Evolutionary conservation across 176 grass and related monocot species (phyloP), one percentile per base, ranked within the genome.

Genomic region (Triticum timopheevii): DNA sequence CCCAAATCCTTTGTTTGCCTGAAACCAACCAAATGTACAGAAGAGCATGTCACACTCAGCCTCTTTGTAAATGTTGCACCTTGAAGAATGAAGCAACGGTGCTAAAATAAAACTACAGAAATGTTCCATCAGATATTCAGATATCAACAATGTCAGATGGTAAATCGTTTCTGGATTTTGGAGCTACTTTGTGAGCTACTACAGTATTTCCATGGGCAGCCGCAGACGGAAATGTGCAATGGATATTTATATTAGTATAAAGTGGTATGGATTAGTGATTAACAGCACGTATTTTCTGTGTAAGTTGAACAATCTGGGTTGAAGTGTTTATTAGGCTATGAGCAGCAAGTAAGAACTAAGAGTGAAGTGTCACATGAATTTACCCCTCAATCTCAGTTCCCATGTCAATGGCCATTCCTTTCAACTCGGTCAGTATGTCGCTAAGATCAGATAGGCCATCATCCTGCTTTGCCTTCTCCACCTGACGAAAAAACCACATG

Each of bases 381-480:
- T 77, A 95, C 96, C 90, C 92, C 17, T 86, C 91, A 3, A 98
- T 92, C 86, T 98, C 96, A 75, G 93, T 83, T 58, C 96, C 96
- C 91, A 98, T 98, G 73, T 95, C 96, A 77, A 86, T 17, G 9
- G 96, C 96, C 96, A 94, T 98, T 64, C 79, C 86, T 85, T 98
- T 98, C 86, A 98, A 84, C 56, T 95, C 91, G 10, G 68, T 85
- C 69, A 98, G 76, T 79, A 98, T 88, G 64, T 91, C 22, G 25
- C 93, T 98, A 35, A 98, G 65, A 89, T 98, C 82, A 80, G 93
- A 95, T 33, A 98, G 82, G 5, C 47, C 88, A n/a, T 92, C 93
- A 72, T 95, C 93, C 88, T 98, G 96, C 81, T 98, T 98, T 47
- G 77, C 87, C 86, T 98, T 94, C 83, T 98, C 96, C 63, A 89